phyloP scores from a whole-genome alignment of 371 early-diverging fungal species.

The Mortierella sp. region DNA sequence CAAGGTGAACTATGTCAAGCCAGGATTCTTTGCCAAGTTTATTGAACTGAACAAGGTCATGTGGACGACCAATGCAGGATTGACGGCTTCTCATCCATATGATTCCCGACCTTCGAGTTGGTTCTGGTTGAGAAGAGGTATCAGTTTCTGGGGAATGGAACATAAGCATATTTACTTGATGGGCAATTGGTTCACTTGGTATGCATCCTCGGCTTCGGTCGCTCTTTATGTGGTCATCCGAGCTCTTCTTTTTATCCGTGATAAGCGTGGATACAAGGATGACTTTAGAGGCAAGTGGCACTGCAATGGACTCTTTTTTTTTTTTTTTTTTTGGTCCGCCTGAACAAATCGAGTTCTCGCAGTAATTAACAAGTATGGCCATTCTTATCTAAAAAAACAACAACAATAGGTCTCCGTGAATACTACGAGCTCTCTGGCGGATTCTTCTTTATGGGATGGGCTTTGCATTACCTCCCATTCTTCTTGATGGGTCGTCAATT shows the following conservation, averaged over 20 bases:
- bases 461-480: conserved; percentile 92
- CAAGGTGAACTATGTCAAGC: conserved; percentile 59
- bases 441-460: conserved; percentile 85
- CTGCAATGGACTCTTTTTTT: too few species aligned
- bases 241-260: conserved; percentile 63
- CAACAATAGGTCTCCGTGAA: conserved; percentile 58
- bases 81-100: conserved; percentile 92
- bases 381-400: background rate
- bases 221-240: conserved; percentile 58
- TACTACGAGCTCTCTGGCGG: conserved; percentile 68
- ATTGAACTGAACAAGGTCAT: conserved; percentile 88
- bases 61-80: conserved; percentile 88
- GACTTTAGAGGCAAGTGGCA: conserved; percentile 56
- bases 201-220: conserved; percentile 62
- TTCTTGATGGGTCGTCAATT: conserved; percentile 91
- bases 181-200: conserved; percentile 95
- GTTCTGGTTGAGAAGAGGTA: conserved; percentile 89
- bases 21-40: conserved; percentile 86
- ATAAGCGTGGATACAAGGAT: conserved; percentile 76
- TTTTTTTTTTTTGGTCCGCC: too few species aligned
- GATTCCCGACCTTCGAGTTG: conserved; percentile 82
- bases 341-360: conserved; percentile 50
- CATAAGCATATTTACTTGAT: conserved; percentile 91
- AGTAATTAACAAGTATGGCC: conserved; percentile 13
- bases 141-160: conserved; percentile 86